These are phyloP conservation scores for Citrus trifoliata DNA, from an alignment of 345 rosid species.

Conservation along the genomic window DNA sequence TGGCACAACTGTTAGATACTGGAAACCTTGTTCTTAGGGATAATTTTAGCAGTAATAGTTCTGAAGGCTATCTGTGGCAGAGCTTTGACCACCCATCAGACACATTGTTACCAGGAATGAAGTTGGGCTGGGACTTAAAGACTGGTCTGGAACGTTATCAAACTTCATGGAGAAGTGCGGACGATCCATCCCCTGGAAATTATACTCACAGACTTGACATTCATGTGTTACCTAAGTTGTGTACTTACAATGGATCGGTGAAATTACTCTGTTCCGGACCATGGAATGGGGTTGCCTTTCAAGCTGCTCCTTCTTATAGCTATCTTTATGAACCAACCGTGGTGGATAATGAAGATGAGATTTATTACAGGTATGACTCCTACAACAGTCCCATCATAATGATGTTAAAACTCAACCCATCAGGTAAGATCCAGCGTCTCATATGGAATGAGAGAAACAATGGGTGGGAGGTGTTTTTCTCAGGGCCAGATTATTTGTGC, in stretches of 20 bases:
- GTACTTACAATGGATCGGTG: neutral
- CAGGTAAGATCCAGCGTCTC: slow-evolving; percentile 20
- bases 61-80: slow-evolving; percentile 30
- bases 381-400: slow-evolving; percentile 10
- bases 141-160: slow-evolving; percentile 14
- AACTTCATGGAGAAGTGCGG: slow-evolving; percentile 23
- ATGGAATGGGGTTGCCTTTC: slow-evolving; percentile 32
- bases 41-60: neutral
- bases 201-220: slow-evolving; percentile 18
- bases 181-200: slow-evolving; percentile 27
- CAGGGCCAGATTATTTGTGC: slow-evolving; percentile 27
- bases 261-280: slow-evolving; percentile 23
- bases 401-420: slow-evolving; percentile 7
- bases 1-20: slow-evolving; percentile 32
- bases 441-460: slow-evolving; percentile 14
- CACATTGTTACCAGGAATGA: slow-evolving; percentile 44
- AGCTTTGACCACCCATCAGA: slow-evolving; percentile 37
- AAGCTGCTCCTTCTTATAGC: slow-evolving; percentile 24
- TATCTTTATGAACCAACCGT: slow-evolving; percentile 16
- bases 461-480: neutral
- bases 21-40: slow-evolving; percentile 48
- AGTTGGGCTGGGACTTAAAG: slow-evolving; percentile 29
- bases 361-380: slow-evolving; percentile 20
- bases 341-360: slow-evolving; percentile 7
- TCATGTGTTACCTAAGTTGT: slow-evolving; percentile 20